Evolutionary conservation across 495 filamentous ascomycete genomes (phyloP), one percentile per base, ranked within the genome.

Genomic region (Corynascus novoguineensis): DNA sequence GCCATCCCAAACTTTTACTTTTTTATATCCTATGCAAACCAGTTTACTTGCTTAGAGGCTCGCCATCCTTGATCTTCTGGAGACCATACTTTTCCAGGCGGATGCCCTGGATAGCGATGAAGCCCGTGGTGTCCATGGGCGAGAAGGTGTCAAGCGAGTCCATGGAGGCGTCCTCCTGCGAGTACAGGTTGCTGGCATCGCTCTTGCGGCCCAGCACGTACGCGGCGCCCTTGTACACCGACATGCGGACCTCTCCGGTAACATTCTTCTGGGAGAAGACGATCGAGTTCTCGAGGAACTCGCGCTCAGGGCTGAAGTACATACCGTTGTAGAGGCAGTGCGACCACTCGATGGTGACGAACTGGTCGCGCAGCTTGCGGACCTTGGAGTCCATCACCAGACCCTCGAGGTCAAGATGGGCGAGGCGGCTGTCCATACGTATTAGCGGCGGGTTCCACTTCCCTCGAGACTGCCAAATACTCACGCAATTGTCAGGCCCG

Each of bases 71-170:
- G 46, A 71, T 75, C 83, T 88, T 89, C 65, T 75, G 75, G 62
- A 77, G 75, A 48, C 89, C 90, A 64, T 88, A 95, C 81, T 95
- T 96, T 85, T 93, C 90, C 51, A 96, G 78, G 54, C 92, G 82
- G 71, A 95, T 95, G 45, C 86, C 85, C 60, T 89, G 79, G 55
- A 95, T 86, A 55, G 71, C 80, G 67, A 95, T 92, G 75, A 95
- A 95, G 28, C 89, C 65, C 49, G 60, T 64, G 21, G 85, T 87
- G 64, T 87, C 87, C 55, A 77, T 74, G 34, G 90, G 90, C 53
- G 74, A 77, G 75, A 96, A 95, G 66, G 84, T 84, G 67, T 82
- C 86, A 64, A 96, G 83, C 64, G 84, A 83, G 73, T 96, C 92
- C 92, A 96, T 97, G 60, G 79, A 85, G 42, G 82, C 81, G 76